Evolutionary conservation across 1,284 basidiomycete genomes (phyloP).

Genomic region (Rhodotorula sp.): DNA sequence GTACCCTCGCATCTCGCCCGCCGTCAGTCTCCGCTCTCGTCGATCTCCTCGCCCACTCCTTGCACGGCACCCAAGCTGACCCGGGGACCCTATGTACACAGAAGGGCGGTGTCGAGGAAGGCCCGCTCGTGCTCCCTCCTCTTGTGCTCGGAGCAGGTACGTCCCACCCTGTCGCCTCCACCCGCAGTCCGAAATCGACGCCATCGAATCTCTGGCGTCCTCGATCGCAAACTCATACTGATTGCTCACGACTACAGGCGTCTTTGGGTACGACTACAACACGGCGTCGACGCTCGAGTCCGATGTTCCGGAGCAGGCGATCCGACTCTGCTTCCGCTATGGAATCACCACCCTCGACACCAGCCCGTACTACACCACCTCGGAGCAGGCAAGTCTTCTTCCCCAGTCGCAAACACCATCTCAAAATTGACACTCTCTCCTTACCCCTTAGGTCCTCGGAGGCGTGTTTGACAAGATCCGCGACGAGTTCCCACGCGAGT

Average conservation of each 20-base stretch:
- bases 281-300: constrained; percentile 22
- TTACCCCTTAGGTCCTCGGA: constrained; percentile 61
- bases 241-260: constrained; percentile 15
- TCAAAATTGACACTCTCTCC: too few species aligned
- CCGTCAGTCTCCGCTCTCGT: not conserved
- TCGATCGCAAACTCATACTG: not conserved
- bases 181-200: too few species aligned
- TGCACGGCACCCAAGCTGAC: not conserved
- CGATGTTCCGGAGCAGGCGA: constrained; percentile 28
- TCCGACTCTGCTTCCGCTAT: constrained; percentile 57
- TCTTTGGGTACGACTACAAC: constrained; percentile 42
- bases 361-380: constrained; percentile 75
- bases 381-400: constrained; percentile 60
- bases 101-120: constrained; percentile 3
- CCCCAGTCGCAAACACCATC: not conserved
- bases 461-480: constrained; percentile 60
- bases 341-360: constrained; percentile 88
- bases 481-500: constrained; percentile 71
- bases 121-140: constrained; percentile 22
- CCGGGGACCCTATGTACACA: not conserved
- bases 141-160: constrained; percentile 30
- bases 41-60: not conserved
- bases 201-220: too few species aligned
- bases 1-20: not conserved
- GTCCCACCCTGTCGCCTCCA: not conserved